A percentile compares a stretch with the other conserved stretches of the same genome.
Conservation (phyloP, 2,329 filamentous ascomycete species). For the Exophiala viscosa region DNA sequence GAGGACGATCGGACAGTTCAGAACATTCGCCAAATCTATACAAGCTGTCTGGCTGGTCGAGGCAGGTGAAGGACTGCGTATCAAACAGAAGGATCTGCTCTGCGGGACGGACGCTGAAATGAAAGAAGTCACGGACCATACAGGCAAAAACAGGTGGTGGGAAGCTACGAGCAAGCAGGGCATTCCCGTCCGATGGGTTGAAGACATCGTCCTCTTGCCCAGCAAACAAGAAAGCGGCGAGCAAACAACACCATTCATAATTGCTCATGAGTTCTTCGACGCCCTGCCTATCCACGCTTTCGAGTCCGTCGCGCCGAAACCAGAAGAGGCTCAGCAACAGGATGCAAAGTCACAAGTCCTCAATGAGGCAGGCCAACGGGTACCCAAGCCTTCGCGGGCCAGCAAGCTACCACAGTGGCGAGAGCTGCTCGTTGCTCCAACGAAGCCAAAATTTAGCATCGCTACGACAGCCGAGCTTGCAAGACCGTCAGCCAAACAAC, state of each 20-base stretch:
- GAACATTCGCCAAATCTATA: conserved; percentile 68
- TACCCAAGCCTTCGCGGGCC: conserved; percentile 39
- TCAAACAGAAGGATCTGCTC: conserved; percentile 74
- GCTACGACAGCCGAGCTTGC: conserved; percentile 40
- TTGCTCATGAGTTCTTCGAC: conserved; percentile 98
- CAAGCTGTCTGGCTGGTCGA: conserved; percentile 93
- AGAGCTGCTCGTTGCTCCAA: conserved; percentile 72
- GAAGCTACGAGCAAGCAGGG: conserved; percentile 72
- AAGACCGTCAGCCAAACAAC: conserved; percentile 40
- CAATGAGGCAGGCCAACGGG: conserved; percentile 43
- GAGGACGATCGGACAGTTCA: conserved; percentile 79
- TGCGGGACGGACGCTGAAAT: conserved; percentile 71
- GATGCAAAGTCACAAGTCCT: conserved; percentile 38
- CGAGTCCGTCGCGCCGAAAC: conserved; percentile 62
- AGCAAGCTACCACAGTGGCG: conserved; percentile 65
- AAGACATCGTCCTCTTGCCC: conserved; percentile 80
- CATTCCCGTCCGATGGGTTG: conserved; percentile 69
- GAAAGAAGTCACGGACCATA: conserved; percentile 49
- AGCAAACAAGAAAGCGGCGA: conserved; percentile 55
- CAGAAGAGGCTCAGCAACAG: conserved; percentile 42
- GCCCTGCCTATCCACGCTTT: conserved; percentile 95
- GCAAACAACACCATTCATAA: conserved; percentile 79
- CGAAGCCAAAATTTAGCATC: conserved; percentile 55
- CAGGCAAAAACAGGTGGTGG: conserved; percentile 52
- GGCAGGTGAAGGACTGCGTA: conserved; percentile 74